Evolutionary conservation across 352 stramenopile genomes (phyloP), one percentile per base, ranked within the genome.

Genomic region (Phytophthora vignae): DNA sequence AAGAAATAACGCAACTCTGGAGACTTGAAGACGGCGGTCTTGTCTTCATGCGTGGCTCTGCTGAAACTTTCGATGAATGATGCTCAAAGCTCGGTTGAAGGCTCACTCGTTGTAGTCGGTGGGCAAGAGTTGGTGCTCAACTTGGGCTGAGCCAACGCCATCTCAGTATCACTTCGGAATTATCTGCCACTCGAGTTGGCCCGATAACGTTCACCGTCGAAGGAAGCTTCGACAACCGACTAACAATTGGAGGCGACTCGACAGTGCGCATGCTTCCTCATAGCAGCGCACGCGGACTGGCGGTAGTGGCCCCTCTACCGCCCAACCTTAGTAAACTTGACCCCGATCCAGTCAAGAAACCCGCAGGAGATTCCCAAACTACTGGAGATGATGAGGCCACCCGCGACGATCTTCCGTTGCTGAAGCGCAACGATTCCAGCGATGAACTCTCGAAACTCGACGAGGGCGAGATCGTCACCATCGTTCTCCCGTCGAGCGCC

Each of bases 181-280:
- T 64, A 21, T 58, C 55, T 53, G 44, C 53, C 25, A 31, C 22
- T 50, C 42, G 17, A 49, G 42, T 44, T 49, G 8, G 19, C 46
- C 17, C 22, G 36, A 42, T 27, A 63, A 38, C 54, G 25, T 29
- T 27, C 22, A 38, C 29, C 33, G 63, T 64, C 42, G 54, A 69
- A 69, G 54, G 42, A 29, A n/a, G 12, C 54, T 64, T 64, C 54
- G 63, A 64, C 63, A 58, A 44, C 29, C 63, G 21, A 49, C 31
- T 53, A 54, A 64, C 54, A 70, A 58, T 64, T 70, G 54, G 3
- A 58, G 29, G 0, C 8, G n/a, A 50, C 53, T 57, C 55, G 27
- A 64, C 14, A 52, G 54, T 64, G 55, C 63, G 54, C 38, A 70
- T 70, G 63, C 55, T 64, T 70, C 14, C 44, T 64, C 55, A 31